Conservation (phyloP, 345 rosid species). For the Corchorus olitorius region DNA sequence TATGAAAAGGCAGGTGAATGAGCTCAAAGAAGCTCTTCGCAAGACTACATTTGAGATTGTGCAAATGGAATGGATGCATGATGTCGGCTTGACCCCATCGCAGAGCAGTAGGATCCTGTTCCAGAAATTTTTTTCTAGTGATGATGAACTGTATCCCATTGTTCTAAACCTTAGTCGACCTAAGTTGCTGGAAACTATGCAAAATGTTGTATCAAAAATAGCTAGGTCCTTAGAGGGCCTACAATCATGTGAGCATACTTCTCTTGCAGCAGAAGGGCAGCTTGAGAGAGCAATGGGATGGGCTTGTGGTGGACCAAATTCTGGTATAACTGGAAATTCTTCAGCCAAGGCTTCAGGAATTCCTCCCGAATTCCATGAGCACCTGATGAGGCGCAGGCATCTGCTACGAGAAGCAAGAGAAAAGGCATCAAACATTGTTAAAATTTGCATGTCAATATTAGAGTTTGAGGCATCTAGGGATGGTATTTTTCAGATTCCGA, state of each 20-base stretch:
- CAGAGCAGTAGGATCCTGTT: conserved; percentile 53
- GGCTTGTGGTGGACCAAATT: conserved; percentile 90
- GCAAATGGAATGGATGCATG: conserved; percentile 94
- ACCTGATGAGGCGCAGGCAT: conserved; percentile 69
- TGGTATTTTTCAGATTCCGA: conserved; percentile 64
- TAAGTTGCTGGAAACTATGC: conserved; percentile 66
- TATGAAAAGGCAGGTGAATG: conserved; percentile 76
- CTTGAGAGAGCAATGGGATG: conserved; percentile 96
- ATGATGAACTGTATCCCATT: conserved; percentile 56
- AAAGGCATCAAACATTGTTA: conserved; percentile 71
- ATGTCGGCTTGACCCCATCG: conserved; percentile 57
- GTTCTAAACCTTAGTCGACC: conserved; percentile 66
- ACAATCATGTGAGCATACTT: conserved; percentile 71
- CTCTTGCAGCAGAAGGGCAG: conserved; percentile 78
- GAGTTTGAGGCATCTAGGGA: conserved; percentile 94
- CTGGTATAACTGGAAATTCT: conserved; percentile 51
- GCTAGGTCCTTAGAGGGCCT: conserved; percentile 67
- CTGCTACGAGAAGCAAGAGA: conserved; percentile 76
- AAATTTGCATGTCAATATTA: conserved; percentile 71
- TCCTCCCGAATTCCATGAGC: conserved; percentile 83
- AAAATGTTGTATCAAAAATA: conserved; percentile 59
- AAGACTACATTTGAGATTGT: conserved; percentile 73
- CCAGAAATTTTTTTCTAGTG: conserved; percentile 55
- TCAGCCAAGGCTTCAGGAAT: conserved; percentile 73
- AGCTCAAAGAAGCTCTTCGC: conserved; percentile 65